phyloP scores from a whole-genome alignment of 192 early-diverging fungal genomes.

The Rhizophagus sp. region DNA sequence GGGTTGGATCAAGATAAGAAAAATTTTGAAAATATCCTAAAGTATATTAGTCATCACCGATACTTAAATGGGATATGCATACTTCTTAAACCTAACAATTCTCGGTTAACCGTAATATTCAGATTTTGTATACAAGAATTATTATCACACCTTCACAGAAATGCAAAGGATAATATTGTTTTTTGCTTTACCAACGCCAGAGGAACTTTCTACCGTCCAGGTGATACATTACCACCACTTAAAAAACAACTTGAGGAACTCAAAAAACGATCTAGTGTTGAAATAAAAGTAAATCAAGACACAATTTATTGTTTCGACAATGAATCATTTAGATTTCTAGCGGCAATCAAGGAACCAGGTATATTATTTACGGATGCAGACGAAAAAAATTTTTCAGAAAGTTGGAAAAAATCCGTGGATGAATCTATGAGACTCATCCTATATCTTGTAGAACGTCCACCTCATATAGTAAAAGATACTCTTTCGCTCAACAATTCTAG shows the following conservation, averaged over 20 bases:
- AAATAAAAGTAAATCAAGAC: conserved; percentile 9
- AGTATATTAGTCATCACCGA: conserved; percentile 29
- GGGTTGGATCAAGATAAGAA: conserved; percentile 32
- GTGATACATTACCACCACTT: conserved; percentile 31
- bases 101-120: conserved; percentile 31
- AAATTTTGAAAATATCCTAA: conserved; percentile 35
- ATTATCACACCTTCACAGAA: conserved; percentile 32
- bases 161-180: conserved; percentile 35
- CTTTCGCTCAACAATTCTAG: conserved; percentile 35
- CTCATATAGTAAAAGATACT: conserved; percentile 34
- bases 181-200: conserved; percentile 37
- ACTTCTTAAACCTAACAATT: conserved; percentile 30
- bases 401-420: conserved; percentile 34
- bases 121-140: conserved; percentile 37
- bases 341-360: conserved; percentile 28
- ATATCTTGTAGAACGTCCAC: conserved; percentile 13
- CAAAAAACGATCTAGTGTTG: conserved; percentile 16
- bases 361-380: conserved; percentile 21
- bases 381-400: conserved; percentile 29
- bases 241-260: conserved; percentile 30
- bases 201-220: conserved; percentile 34
- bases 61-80: conserved; percentile 33
- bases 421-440: conserved; percentile 30
- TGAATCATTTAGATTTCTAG: conserved; percentile 37
- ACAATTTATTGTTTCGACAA: conserved; percentile 39